Evolutionary conservation across 371 early-diverging fungal genomes (phyloP), one percentile per base, ranked within the genome.

Genomic region (Mortierella sp.): DNA sequence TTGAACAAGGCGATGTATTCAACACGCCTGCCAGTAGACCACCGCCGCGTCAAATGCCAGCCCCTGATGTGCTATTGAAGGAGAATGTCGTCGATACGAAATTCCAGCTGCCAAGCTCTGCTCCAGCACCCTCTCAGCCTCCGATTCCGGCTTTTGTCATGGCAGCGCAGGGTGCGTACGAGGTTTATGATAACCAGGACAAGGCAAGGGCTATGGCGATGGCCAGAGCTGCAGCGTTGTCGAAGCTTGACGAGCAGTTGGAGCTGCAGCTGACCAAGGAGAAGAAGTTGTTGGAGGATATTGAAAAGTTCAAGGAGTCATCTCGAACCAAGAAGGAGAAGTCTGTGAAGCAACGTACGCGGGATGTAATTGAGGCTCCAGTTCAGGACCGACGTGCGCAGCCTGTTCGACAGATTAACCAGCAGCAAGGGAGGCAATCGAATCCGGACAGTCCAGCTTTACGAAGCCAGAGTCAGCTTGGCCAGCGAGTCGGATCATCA

Each of bases 331-430:
- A 80, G 21, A 82, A 78, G 45, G 87, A 82, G 13, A 78, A 82
- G 57, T 80, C 79, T 21, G 50, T 78, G 24, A 77, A 84, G 48
- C 68, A 74, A n/a, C 77, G 75, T 31, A 34, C 72, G 52, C 87
- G 78, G 73, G 87, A 82, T 34, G 74, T 60, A 3, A 81, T 28
- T 24, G 87, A 84, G 58, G 34, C 70, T 4, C 79, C 73, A 31
- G 63, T 72, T 3, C 85, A 84, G 58, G 85, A 84, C 47, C 81
- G 85, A 16, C 76, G 85, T 14, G 79, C 81, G 5, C 85, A 84
- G n/a, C 85, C 85, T 21, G 81, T 84, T n/a, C 79, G 85, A 0
- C 82, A 79, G 54, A 84, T 78, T 19, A 81, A 84, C n/a, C 85
- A 81, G 57, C 80, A 84, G 11, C 81, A 79, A 70, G 81, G 81